Base-by-base conservation (phyloP, 352 stramenopile species). In the Pythium brassicae region DNA sequence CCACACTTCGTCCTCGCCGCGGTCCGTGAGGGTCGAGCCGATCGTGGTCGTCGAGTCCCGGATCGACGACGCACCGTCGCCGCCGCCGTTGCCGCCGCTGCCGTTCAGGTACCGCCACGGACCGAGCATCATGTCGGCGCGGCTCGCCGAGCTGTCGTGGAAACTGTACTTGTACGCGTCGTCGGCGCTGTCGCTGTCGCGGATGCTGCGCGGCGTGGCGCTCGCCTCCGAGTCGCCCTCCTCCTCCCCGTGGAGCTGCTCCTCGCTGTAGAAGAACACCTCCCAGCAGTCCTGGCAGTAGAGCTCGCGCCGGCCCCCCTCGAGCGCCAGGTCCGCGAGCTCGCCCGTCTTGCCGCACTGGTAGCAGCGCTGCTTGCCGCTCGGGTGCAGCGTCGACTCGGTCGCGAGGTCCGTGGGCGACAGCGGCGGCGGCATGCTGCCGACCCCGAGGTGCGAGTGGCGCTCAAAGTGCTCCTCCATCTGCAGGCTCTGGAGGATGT, bases 261-360 rank as follows among this genome's bases (percentile, higher is more conserved):
- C 66, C 43, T 87, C 76, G 56, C 61, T 80, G 65, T 76, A 86
- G 60, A 89, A 91, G 47, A 85, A 86, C 46, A 87, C 48, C 40
- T 89, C 81, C 74, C 77, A 91, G 61, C 81, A 91, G 29, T 91
- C 78, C 62, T 83, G 70, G 59, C 81, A 91, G 59, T 82, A 87
- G 17, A 81, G 61, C 37, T 87, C 72, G 32, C 66, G 64, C 12
- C 68, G 63, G 17, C 68, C 64, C 37, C 65, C 61, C 17, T 75
- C 74, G 25, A 86, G 53, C 20, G 77, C 63, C 23, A 91, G 46
- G 25, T 89, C 78, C 17, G 69, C 77, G 11, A 87, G 65, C 27
- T 86, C 78, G 11, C 74, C 71, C 20, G 57, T 66, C 47, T 74
- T 77, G 51, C 73, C 76, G 45, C 81, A 91, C 22, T 73, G 77